Base-by-base conservation (phyloP, 176 grass and related monocot genomes). In the Stipa capillata region DNA sequence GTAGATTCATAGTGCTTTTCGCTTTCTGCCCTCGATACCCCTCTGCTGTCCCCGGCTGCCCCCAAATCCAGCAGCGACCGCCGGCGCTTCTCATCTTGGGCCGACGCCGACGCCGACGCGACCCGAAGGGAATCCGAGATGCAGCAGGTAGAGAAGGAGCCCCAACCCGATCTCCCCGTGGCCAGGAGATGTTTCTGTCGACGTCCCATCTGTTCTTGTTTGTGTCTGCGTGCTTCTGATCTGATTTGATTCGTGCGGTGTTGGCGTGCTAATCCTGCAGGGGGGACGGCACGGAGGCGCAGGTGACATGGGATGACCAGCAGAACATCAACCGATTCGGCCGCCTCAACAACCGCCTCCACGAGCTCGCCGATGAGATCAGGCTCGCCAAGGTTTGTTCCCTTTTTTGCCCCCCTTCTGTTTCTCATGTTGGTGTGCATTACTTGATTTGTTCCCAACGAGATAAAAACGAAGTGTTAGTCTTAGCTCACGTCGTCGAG, bases 291-390 rank as follows among this genome's bases (percentile, higher is more conserved):
- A 77, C 92, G 83, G 96, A 98, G 87, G 85, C 92, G 41, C 96
- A 94, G 69, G 96, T 98, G 57, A 98, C 96, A 28, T 98, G 96
- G 96, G 96, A 98, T 35, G 96, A 98, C 87, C 96, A 98, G 88
- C 92, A 98, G 80, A 98, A 95, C 75, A 98, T 94, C 78, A 98
- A 98, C 86, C 84, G 84, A 33, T 99, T 99, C 34, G 97, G 97
- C 48, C 89, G 97, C 57, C 86, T 99, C 84, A 99, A 99, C 88
- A 99, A 93, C 78, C 86, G 92, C 59, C 85, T 91, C 58, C 92
- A 99, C 45, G 97, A 99, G 79, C 90, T 93, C 50, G 65, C 89
- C 51, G 92, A 95, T 27, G 95, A 98, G 83, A 94, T 98, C 77
- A 95, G 92, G 81, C 76, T 98, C 60, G 89, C 90, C 27, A 95